Evolutionary conservation across 2,329 filamentous ascomycete species (phyloP).

Genomic region (Rhynchosporium agropyri): DNA sequence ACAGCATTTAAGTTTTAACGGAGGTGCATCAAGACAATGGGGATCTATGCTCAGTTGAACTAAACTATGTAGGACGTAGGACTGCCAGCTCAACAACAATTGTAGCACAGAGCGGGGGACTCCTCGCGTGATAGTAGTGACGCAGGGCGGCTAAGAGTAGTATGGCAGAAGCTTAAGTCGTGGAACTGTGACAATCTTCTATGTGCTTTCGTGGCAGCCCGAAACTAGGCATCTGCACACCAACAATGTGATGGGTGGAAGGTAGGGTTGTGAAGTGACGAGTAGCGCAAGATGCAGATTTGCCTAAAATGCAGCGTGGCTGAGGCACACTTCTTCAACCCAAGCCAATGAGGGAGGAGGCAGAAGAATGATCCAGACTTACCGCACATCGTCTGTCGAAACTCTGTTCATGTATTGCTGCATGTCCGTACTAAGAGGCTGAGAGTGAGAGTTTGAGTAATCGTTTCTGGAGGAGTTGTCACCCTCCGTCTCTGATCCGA

Average conservation of each 20-base stretch:
- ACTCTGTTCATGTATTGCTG: constrained; percentile 42
- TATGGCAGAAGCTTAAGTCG: constrained; percentile 39
- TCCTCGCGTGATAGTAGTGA: constrained; percentile 39
- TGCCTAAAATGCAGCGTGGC: constrained; percentile 37
- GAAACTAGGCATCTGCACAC: constrained; percentile 29
- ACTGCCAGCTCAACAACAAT: constrained; percentile 38
- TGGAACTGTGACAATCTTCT: constrained; percentile 35
- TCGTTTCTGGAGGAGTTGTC: constrained; percentile 43
- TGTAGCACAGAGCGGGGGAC: constrained; percentile 36
- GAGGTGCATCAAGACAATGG: constrained; percentile 24
- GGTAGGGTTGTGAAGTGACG: constrained; percentile 23
- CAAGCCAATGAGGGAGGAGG: constrained; percentile 33
- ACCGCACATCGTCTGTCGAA: constrained; percentile 44
- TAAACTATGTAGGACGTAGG: constrained; percentile 39
- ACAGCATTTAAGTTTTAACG: constrained; percentile 39
- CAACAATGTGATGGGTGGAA: constrained; percentile 28
- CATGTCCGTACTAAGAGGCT: constrained; percentile 39
- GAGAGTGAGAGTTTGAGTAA: constrained; percentile 32
- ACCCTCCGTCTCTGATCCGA: constrained; percentile 42
- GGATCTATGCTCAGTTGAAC: constrained; percentile 37
- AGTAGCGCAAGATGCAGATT: constrained; percentile 28
- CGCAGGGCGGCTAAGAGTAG: constrained; percentile 28
- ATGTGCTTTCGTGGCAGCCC: constrained; percentile 38
- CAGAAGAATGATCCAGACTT: constrained; percentile 27
- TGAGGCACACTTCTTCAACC: constrained; percentile 32